These are phyloP conservation scores for Arxiozyma bovina DNA, from an alignment of 1,139 yeast genomes.

Conservation along the genomic window DNA sequence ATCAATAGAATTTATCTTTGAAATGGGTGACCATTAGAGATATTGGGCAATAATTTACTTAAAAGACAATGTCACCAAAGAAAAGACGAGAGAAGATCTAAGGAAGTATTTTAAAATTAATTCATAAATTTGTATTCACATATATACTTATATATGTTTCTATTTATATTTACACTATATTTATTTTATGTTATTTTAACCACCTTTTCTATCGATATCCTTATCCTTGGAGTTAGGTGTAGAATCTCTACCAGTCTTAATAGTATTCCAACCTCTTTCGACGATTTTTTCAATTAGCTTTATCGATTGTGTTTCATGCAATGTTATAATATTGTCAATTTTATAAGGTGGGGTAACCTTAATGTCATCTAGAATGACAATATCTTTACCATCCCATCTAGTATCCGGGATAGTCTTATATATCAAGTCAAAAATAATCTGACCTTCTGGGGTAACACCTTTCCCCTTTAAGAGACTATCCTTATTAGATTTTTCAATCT, in stretches of 20 bases:
- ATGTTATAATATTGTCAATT: slow-evolving; percentile 28
- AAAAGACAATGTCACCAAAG: too few species aligned
- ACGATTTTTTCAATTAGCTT: slow-evolving; percentile 46
- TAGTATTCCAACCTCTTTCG: slow-evolving; percentile 47
- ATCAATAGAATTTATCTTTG: not conserved
- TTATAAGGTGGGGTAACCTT: slow-evolving; percentile 44
- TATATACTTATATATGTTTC: slow-evolving; percentile 1
- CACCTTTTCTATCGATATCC: slow-evolving; percentile 43
- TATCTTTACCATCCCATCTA: slow-evolving; percentile 40
- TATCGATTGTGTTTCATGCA: slow-evolving; percentile 34
- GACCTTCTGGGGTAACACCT: slow-evolving; percentile 41
- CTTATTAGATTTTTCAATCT: slow-evolving; percentile 15
- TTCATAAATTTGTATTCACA: not conserved
- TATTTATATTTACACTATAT: not conserved
- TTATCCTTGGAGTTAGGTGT: not conserved
- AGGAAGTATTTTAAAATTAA: not conserved
- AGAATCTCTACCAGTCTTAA: slow-evolving; percentile 33
- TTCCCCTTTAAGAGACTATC: slow-evolving; percentile 29
- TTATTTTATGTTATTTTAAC: slow-evolving; percentile 31
- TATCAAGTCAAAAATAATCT: slow-evolving; percentile 42
- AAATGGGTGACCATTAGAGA: not conserved
- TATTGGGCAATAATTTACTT: not conserved
- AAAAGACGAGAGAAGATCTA: not conserved
- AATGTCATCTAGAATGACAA: slow-evolving; percentile 46
- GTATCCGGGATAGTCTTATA: slow-evolving; percentile 43